These are phyloP conservation scores for Rosellinia necatrix DNA, from an alignment of 2,329 filamentous ascomycete genomes.

Conservation along the genomic window DNA sequence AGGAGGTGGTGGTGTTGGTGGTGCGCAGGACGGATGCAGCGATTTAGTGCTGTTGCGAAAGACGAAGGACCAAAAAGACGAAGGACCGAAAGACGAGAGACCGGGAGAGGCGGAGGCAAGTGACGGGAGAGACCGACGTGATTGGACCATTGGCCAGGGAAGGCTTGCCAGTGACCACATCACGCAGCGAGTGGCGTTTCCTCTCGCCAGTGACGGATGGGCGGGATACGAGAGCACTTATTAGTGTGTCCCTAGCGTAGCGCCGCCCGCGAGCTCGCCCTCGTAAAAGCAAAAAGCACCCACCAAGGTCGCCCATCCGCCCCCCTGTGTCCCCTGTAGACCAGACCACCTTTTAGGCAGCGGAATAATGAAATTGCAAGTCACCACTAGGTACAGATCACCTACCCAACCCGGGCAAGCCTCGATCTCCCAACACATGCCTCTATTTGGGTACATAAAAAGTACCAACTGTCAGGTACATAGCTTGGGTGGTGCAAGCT, in stretches of 20 bases:
- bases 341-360: constrained; percentile 8
- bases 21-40: background rate
- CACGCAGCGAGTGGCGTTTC: background rate
- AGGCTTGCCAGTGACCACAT: background rate
- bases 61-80: too few relatives aligned
- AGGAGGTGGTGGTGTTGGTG: background rate
- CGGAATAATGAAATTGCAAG: constrained; percentile 7
- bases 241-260: background rate
- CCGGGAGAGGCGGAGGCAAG: constrained; percentile 13
- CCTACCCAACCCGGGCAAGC: constrained; percentile 8
- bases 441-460: too few relatives aligned
- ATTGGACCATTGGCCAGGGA: background rate
- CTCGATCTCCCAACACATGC: background rate
- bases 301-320: too few relatives aligned
- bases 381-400: background rate
- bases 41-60: too few relatives aligned
- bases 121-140: background rate
- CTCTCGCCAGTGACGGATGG: background rate
- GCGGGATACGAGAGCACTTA: background rate
- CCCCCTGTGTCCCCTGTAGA: background rate
- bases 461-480: too few relatives aligned
- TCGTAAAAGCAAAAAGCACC: too few relatives aligned
- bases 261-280: too few relatives aligned
- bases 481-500: too few relatives aligned
- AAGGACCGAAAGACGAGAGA: too few relatives aligned